phyloP scores from a whole-genome alignment of 176 grass and related monocot species.

The Metroxylon sagu region DNA sequence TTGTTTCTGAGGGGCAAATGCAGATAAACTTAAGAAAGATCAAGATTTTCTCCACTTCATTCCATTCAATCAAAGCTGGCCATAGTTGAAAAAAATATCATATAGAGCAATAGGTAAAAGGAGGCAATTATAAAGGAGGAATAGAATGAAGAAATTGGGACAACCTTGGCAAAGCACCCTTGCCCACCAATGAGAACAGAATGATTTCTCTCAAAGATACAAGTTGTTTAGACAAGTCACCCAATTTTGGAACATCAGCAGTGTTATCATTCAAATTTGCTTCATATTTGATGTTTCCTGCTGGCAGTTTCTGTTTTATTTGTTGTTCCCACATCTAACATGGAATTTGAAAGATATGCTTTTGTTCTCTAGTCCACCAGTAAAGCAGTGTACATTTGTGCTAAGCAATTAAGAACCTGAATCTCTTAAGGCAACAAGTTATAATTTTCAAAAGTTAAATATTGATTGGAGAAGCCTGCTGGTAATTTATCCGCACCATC shows the following conservation, averaged over 20 bases:
- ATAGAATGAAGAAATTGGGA: too few relatives aligned
- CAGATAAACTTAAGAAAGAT: too few relatives aligned
- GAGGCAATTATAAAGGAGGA: too few relatives aligned
- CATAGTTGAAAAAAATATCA: too few relatives aligned
- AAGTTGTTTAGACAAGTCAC: conserved; percentile 72
- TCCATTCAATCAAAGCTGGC: too few relatives aligned
- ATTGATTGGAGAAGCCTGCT: conserved; percentile 21
- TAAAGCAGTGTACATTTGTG: conserved; percentile 5
- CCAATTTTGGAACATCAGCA: conserved; percentile 28
- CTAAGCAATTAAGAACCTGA: conserved; percentile 19
- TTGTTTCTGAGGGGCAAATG: too few relatives aligned
- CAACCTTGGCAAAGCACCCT: conserved; percentile 52
- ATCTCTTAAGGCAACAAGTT: conserved; percentile 5
- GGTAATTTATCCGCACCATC: conserved; percentile 25
- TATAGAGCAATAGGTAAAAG: too few relatives aligned
- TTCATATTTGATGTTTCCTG: conserved; percentile 2
- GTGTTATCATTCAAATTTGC: conserved; percentile 16
- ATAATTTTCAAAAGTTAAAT: conserved; percentile 18
- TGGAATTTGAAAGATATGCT: conserved; percentile 46
- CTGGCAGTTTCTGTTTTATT: conserved; percentile 11
- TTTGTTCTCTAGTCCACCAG: conserved; percentile 44
- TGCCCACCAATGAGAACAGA: conserved; percentile 42
- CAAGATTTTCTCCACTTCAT: too few relatives aligned
- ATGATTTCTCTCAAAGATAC: conserved; percentile 54
- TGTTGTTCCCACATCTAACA: conserved; percentile 19